A percentile compares a stretch with the other conserved stretches of the same genome.
phyloP scores from a whole-genome alignment of 2,329 filamentous ascomycete genomes.

The Onygenales sp. region DNA sequence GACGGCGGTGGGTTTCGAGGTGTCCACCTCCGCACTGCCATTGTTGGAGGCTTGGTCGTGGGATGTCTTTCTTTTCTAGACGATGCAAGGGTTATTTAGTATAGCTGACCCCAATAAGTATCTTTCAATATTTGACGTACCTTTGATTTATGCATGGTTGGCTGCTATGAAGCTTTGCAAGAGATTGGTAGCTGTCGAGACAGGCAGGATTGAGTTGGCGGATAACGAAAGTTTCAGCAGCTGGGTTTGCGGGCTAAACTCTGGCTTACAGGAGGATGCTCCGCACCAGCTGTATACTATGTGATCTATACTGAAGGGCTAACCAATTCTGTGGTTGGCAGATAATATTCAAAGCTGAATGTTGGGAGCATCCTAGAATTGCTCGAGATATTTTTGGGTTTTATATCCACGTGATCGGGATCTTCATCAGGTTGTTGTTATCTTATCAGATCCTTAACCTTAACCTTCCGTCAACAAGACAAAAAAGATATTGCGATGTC shows the following conservation, averaged over 20 bases:
- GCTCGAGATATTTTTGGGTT: too few relatives aligned
- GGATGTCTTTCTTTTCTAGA: constrained; percentile 15
- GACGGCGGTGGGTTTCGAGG: constrained; percentile 58
- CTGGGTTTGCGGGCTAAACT: too few relatives aligned
- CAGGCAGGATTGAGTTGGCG: neutral
- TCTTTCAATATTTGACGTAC: neutral
- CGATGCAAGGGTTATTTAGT: neutral
- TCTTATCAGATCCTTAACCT: neutral
- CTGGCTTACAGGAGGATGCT: too few relatives aligned
- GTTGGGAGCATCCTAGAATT: too few relatives aligned
- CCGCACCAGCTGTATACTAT: too few relatives aligned
- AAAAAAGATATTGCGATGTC: too few relatives aligned
- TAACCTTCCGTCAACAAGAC: neutral
- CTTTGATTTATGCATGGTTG: constrained; percentile 3
- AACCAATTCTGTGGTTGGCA: too few relatives aligned
- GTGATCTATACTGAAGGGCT: too few relatives aligned
- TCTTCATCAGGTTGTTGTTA: neutral
- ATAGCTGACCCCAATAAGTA: neutral
- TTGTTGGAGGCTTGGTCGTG: constrained; percentile 10
- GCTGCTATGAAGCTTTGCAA: neutral
- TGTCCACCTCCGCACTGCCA: constrained; percentile 32
- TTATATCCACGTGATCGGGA: too few relatives aligned
- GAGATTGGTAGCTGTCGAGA: neutral
- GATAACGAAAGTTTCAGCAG: too few relatives aligned
- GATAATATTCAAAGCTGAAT: too few relatives aligned